Base-by-base conservation (phyloP, 1,284 basidiomycete genomes). In the Bondarzewia mesenterica region DNA sequence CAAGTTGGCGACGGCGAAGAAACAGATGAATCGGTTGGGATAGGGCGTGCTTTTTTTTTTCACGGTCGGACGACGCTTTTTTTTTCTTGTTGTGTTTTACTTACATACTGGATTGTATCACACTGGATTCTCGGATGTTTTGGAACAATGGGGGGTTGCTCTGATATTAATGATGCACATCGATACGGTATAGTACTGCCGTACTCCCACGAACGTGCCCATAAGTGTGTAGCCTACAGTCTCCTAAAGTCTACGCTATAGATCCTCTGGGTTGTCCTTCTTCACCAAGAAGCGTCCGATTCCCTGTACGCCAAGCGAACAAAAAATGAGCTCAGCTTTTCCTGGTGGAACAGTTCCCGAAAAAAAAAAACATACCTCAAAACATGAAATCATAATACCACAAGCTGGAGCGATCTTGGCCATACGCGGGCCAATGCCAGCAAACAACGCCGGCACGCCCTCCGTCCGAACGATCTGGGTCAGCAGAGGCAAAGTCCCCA, bases 331-430 rank as follows among this genome's bases (percentile, higher is more conserved):
- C 8, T 14, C 2, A 35, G n/a, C n/a, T n/a, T n/a, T n/a, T n/a
- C n/a, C 25, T 15, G 38, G 38, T 22, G 4, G 38, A 39, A 18
- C 38, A 16, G n/a, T 22, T 18, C 36, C 35, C 3, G 16, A 29
- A 35, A 21, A 5, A 36, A 22, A 8, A 42, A 16, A n/a, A 20
- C 5, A 47, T 57, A 82, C 92, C 79, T 99, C 94, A 63, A 89
- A 99, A 61, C 86, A 93, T 48, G 88, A 85, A 63, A 99, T 97
- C 93, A 95, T 94, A 54, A 95, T 88, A 25, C 95, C 95, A 67
- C 96, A 99, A 22, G 96, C 94, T n/a, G 96, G 96, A 4, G 93
- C 95, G 54, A 98, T 93, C 68, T 99, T 99, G 25, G 84, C 92
- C 46, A 95, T 83, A 29, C 95, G 80, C 27, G 96, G 95, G 4